Base-by-base conservation (phyloP, 1,284 basidiomycete species). In the Melanopsichium pennsylvanicum region DNA sequence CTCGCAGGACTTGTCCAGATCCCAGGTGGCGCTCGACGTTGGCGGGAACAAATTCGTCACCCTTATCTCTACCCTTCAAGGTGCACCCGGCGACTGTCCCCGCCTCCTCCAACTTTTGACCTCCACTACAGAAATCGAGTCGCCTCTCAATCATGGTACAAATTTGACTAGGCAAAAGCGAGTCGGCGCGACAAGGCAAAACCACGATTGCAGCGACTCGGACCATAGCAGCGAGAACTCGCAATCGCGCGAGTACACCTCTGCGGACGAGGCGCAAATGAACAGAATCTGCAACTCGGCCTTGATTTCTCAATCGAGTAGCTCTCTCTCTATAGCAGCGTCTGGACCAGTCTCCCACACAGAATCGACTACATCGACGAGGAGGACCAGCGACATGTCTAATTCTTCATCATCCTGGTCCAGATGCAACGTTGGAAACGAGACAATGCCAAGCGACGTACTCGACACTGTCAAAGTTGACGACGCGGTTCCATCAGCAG, bases 41-140 rank as follows among this genome's bases (percentile, higher is more conserved):
- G 60, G 67, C 2, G 67, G 67, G 1, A 48, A 36, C 4, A 47
- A 32, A 12, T 56, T 56, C 15, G 49, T 56, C 27, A 70, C 67
- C 0, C 33, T 59, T 3, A 9, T 41, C 6, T 44, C 50, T 2
- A 69, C 66, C 9, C 44, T 62, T 16, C 32, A 35, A 5, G 63
- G 63, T 1, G 21, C 36, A 2, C 2, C 18, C 7, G 48, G 46
- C 11, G 63, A 68, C 18, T 11, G 38, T 5, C 54, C 63, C 11
- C 38, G 35, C 12, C 22, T 60, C 25, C 16, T 58, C 22, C 33
- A 42, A n/a, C 21, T 22, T 15, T 21, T 50, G 47, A 32, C 25
- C 21, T 2, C 12, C n/a, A 9, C 5, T 16, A 5, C 23, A 29
- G 38, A 40, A 3, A 18, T 12, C 11, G 39, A 37, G 15, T 11